Base-by-base conservation (phyloP, 2,329 filamentous ascomycete genomes). In the Alternaria gansuensis region DNA sequence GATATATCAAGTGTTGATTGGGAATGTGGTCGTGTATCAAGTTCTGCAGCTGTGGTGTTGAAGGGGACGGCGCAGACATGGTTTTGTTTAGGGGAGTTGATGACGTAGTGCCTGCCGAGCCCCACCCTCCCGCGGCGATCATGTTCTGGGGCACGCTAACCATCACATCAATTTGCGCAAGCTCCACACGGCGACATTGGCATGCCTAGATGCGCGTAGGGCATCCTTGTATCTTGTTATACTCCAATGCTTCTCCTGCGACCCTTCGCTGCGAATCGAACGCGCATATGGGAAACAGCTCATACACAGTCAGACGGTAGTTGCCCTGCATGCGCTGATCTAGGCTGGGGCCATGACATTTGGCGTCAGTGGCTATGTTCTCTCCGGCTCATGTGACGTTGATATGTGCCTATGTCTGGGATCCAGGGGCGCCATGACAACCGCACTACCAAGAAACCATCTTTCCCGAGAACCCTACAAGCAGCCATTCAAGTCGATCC, bases 1-100 rank as follows among this genome's bases (percentile, higher is more conserved):
- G 17, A 46, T 36, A 26, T 29, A 14, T 51, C 23, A n/a, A 36
- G 33, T 37, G 17, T 36, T 44, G 17, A 23, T 44, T 28, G 34
- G 29, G 17, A 43, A 23, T 33, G 46, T 11, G 14, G 11, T 36
- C 23, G 34, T 40, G 31, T 13, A 45, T 34, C 26, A 24, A 46
- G 43, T 29, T 51, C 34, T 37, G 41, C 34, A 31, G 53, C 28
- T 52, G 61, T 59, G 53, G 56, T 65, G 55, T 54, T 53, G 62
- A 46, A 44, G 60, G 29, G 52, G 57, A 60, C 36, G 31, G 55
- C 33, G 53, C 39, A 41, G 44, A 49, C 29, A 17, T 48, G 59
- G 54, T 69, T 73, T 70, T 71, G 69, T 71, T 70, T 62, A 60
- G 54, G 40, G 34, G 54, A 50, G 51, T 31, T 48, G 44, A 68